Conservation (phyloP, 2,329 filamentous ascomycete genomes). For the Diaporthe citri region DNA sequence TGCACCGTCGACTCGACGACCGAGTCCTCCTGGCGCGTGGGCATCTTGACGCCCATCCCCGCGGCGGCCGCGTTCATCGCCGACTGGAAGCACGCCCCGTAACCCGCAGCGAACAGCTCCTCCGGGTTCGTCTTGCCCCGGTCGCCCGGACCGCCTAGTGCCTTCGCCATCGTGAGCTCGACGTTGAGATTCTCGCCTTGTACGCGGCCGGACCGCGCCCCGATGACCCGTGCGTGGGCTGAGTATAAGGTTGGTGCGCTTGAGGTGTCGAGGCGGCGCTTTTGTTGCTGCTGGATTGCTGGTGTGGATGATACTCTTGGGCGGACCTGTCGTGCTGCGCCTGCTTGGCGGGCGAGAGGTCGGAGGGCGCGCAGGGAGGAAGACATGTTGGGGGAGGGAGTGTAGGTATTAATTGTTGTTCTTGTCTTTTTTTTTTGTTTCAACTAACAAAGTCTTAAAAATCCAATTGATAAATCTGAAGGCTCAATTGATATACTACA, state of each 20-base stretch:
- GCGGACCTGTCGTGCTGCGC: not conserved
- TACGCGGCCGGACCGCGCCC: constrained; percentile 50
- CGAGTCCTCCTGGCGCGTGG: constrained; percentile 51
- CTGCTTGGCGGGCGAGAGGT: constrained; percentile 9
- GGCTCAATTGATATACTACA: not conserved
- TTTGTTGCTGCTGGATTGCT: constrained; percentile 39
- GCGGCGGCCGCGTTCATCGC: constrained; percentile 59
- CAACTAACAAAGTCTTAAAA: no score
- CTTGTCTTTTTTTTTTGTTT: no score
- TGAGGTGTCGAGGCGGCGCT: constrained; percentile 53
- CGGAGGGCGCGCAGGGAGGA: constrained; percentile 23
- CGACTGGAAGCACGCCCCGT: constrained; percentile 61
- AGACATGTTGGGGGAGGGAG: not conserved
- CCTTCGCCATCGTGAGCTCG: constrained; percentile 58
- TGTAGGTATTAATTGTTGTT: not conserved
- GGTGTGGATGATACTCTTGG: not conserved
- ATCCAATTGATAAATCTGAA: not conserved
- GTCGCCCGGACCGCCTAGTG: constrained; percentile 54
- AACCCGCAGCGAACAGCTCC: constrained; percentile 61
- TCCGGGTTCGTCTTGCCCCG: constrained; percentile 59
- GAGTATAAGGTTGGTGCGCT: constrained; percentile 54
- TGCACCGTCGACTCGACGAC: constrained; percentile 57
- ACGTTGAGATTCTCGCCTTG: constrained; percentile 47
- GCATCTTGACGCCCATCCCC: constrained; percentile 56
- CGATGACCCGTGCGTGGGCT: constrained; percentile 53